These are phyloP conservation scores for Pythium sukuiense DNA, from an alignment of 352 stramenopile species.

Conservation along the genomic window DNA sequence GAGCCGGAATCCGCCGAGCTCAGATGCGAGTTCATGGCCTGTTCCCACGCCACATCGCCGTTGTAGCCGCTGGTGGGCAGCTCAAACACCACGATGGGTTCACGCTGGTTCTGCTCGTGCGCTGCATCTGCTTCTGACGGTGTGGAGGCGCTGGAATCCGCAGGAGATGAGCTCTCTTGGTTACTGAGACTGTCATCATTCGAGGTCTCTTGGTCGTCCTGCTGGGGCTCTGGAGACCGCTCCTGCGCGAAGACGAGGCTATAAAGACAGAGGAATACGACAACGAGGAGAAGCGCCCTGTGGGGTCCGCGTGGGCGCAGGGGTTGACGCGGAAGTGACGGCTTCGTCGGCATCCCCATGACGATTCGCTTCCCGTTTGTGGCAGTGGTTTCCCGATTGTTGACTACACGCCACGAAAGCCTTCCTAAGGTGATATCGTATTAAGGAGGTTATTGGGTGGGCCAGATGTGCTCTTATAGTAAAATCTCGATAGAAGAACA, in stretches of 20 bases:
- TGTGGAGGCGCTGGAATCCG: constrained; percentile 1
- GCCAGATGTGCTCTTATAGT: not conserved
- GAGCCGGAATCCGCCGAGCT: not conserved
- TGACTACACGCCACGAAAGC: not conserved
- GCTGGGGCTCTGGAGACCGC: not conserved
- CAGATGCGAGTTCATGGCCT: not conserved
- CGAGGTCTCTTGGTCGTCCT: constrained; percentile 12
- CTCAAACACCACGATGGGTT: constrained; percentile 14
- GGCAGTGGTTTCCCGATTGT: constrained; percentile 7
- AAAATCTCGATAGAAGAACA: not conserved
- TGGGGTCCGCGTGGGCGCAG: not conserved
- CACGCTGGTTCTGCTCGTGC: not conserved
- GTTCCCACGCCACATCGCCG: constrained; percentile 14
- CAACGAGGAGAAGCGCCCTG: not conserved
- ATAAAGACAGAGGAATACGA: constrained; percentile 3
- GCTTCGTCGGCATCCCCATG: not conserved
- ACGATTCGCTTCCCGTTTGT: not conserved
- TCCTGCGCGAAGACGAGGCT: constrained; percentile 1
- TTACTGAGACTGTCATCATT: not conserved
- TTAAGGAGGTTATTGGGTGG: not conserved
- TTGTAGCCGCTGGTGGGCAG: constrained; percentile 15
- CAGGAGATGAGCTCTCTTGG: not conserved
- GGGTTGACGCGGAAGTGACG: constrained; percentile 2
- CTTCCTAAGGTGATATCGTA: constrained; percentile 4
- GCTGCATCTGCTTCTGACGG: not conserved